Conservation (phyloP, 1,284 basidiomycete genomes). For the Phellopilus nigrolimitatus region DNA sequence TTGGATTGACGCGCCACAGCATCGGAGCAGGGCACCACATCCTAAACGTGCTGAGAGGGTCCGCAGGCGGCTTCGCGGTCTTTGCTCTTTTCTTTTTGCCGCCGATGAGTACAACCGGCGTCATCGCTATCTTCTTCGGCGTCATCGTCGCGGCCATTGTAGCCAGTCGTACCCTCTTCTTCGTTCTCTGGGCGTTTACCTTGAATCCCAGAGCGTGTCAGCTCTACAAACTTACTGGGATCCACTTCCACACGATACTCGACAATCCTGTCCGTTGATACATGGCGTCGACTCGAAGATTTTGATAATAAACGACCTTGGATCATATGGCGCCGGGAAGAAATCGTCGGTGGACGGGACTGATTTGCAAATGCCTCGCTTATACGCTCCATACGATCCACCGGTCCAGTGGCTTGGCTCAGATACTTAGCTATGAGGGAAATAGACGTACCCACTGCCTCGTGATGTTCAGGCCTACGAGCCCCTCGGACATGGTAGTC, state of each 20-base stretch:
- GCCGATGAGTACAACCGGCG: neutral
- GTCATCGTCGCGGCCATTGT: constrained; percentile 22
- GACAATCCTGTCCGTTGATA: constrained; percentile 38
- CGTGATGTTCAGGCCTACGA: constrained; percentile 22
- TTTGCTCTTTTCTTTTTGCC: constrained; percentile 19
- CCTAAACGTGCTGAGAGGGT: constrained; percentile 31
- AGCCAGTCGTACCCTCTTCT: constrained; percentile 19
- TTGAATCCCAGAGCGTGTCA: constrained; percentile 36
- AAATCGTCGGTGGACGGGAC: constrained; percentile 22
- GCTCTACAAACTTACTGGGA: constrained; percentile 35
- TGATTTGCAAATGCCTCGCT: constrained; percentile 34
- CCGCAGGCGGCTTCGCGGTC: constrained; percentile 26
- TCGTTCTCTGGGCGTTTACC: constrained; percentile 30
- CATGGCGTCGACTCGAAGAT: constrained; percentile 34
- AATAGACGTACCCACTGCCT: constrained; percentile 34
- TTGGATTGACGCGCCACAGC: constrained; percentile 41
- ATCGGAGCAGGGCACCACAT: constrained; percentile 42
- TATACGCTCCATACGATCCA: constrained; percentile 27
- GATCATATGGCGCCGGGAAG: constrained; percentile 23
- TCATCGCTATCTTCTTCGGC: constrained; percentile 12
- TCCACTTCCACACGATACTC: constrained; percentile 41
- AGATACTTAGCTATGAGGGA: constrained; percentile 33
- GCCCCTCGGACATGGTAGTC: constrained; percentile 25
- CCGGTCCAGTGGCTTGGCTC: constrained; percentile 15
- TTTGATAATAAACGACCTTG: constrained; percentile 31